Evolutionary conservation across 352 stramenopile species (phyloP).

Genomic region (Pythium plurisporium): DNA sequence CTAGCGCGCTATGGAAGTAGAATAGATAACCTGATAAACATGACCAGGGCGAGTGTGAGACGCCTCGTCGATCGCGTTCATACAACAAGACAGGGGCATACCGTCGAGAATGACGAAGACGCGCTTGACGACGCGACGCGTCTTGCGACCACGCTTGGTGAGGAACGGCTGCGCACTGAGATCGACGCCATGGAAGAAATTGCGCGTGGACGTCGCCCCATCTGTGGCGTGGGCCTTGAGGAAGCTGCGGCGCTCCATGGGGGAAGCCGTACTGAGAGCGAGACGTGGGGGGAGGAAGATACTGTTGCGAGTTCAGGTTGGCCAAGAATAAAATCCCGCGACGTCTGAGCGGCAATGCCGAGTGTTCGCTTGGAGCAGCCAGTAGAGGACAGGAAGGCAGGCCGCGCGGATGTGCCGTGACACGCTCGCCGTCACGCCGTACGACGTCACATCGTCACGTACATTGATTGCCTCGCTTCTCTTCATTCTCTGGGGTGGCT

Average conservation of each 20-base stretch:
- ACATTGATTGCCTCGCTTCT: too few relatives aligned
- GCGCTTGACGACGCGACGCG: conserved; percentile 57
- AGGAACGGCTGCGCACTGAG: conserved; percentile 60
- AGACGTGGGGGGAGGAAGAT: too few relatives aligned
- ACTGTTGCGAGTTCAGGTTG: too few relatives aligned
- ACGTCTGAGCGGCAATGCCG: too few relatives aligned
- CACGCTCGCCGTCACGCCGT: background rate
- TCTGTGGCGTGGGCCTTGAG: background rate
- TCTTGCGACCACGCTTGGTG: conserved; percentile 70
- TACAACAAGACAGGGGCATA: conserved; percentile 10
- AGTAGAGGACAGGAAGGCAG: too few relatives aligned
- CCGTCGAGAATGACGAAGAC: conserved; percentile 77
- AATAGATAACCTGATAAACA: conserved; percentile 55
- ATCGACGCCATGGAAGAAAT: conserved; percentile 60
- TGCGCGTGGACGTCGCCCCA: conserved; percentile 7
- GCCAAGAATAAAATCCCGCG: too few relatives aligned
- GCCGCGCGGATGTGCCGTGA: too few relatives aligned
- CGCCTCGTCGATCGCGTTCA: too few relatives aligned
- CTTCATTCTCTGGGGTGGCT: too few relatives aligned
- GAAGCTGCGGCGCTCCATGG: conserved; percentile 25
- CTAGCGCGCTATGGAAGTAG: conserved; percentile 62
- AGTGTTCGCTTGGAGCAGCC: too few relatives aligned
- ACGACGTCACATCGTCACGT: too few relatives aligned
- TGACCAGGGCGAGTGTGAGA: background rate
- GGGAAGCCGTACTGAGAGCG: background rate